These are phyloP conservation scores for Kodamaea anthophila DNA, from an alignment of 1,139 yeast genomes.

Conservation along the genomic window DNA sequence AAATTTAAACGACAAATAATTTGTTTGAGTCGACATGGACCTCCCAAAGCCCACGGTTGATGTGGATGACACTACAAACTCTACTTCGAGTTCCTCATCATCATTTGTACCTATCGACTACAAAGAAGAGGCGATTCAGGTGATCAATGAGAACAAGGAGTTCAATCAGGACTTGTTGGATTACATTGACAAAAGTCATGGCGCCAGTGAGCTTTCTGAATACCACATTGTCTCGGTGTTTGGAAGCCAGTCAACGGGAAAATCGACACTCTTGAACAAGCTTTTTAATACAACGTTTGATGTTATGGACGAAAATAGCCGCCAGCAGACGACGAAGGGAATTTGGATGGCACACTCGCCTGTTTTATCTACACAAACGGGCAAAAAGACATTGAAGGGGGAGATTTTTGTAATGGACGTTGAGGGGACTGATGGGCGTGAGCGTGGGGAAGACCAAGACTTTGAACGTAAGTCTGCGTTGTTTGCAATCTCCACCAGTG, in stretches of 20 bases:
- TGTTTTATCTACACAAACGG: slow-evolving; percentile 21
- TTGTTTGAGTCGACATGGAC: slow-evolving; percentile 2
- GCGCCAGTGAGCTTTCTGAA: slow-evolving; percentile 42
- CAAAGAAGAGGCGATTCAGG: slow-evolving; percentile 53
- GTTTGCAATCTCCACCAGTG: slow-evolving; percentile 90
- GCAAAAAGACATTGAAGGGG: slow-evolving; percentile 13
- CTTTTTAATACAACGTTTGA: slow-evolving; percentile 84
- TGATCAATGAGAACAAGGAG: slow-evolving; percentile 70
- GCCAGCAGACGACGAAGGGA: slow-evolving; percentile 91
- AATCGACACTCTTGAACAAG: slow-evolving; percentile 80
- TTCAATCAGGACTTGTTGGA: slow-evolving; percentile 43
- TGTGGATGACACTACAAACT: slow-evolving; percentile 7
- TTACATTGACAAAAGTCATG: slow-evolving; percentile 32
- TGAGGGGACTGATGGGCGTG: slow-evolving; percentile 97
- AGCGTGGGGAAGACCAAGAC: slow-evolving; percentile 97
- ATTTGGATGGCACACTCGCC: slow-evolving; percentile 80
- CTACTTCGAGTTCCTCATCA: slow-evolving; percentile 27
- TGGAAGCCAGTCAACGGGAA: slow-evolving; percentile 96
- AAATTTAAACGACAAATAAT: slow-evolving; percentile 2
- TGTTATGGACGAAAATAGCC: slow-evolving; percentile 81
- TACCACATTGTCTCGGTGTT: slow-evolving; percentile 93
- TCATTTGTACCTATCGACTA: slow-evolving; percentile 39
- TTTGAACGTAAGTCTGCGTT: slow-evolving; percentile 94
- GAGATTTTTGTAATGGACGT: slow-evolving; percentile 84
- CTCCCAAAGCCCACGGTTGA: slow-evolving; percentile 10